Evolutionary conservation across 2,329 filamentous ascomycete species (phyloP).

Genomic region (Trichophaea hybrida): DNA sequence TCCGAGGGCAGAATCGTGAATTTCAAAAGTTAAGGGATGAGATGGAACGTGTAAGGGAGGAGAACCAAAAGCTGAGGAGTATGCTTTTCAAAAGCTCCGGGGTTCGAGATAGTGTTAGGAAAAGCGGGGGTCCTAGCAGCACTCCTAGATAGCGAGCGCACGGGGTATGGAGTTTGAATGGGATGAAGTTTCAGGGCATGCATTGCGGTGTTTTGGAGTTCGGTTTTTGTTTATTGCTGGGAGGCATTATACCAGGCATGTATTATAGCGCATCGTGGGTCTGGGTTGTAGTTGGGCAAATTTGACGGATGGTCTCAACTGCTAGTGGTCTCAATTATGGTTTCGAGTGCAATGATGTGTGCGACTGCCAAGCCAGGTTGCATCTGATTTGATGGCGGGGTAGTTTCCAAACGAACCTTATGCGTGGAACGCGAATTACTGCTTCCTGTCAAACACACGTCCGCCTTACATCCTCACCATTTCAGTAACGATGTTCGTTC

Average conservation of each 20-base stretch:
- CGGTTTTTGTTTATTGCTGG: background rate
- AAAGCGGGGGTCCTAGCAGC: background rate
- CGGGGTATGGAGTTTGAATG: background rate
- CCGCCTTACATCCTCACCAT: background rate
- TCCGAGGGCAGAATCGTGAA: constrained; percentile 13
- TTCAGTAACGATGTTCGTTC: constrained; percentile 1
- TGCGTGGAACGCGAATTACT: background rate
- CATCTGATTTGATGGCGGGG: constrained; percentile 21
- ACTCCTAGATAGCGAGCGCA: background rate
- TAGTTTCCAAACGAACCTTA: background rate
- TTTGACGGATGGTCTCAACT: background rate
- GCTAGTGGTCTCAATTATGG: background rate
- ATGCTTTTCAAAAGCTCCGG: constrained; percentile 12
- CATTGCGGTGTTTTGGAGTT: constrained; percentile 1
- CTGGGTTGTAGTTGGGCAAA: background rate
- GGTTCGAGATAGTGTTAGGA: background rate
- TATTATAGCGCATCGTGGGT: background rate
- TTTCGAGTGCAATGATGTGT: background rate
- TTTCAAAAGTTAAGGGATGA: constrained; percentile 16
- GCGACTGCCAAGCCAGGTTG: background rate
- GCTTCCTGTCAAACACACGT: background rate
- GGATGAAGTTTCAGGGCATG: background rate
- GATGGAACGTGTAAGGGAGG: constrained; percentile 13
- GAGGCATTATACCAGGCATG: background rate
- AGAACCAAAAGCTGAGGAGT: constrained; percentile 17